Evolutionary conservation across 345 rosid genomes (phyloP).

Genomic region (Dipteronia dyeriana): DNA sequence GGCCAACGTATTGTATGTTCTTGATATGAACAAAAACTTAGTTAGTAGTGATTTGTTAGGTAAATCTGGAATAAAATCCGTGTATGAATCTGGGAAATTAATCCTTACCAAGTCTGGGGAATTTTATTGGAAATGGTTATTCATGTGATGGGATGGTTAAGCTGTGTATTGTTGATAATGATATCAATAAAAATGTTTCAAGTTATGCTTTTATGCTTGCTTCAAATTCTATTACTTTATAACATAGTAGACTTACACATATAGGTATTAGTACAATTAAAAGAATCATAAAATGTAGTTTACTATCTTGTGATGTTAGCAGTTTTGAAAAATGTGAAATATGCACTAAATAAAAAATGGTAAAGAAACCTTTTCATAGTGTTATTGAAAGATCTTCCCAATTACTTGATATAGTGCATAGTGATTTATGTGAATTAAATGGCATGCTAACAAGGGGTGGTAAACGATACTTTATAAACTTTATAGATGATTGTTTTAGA

Average conservation of each 20-base stretch:
- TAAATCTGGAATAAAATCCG: too few relatives aligned
- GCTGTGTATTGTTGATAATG: too few relatives aligned
- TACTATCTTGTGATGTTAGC: too few relatives aligned
- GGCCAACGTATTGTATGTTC: too few relatives aligned
- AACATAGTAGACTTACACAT: background rate
- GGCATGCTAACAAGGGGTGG: constrained; percentile 6
- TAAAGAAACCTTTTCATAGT: background rate
- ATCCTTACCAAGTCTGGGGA: too few relatives aligned
- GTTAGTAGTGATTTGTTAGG: too few relatives aligned
- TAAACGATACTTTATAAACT: constrained; percentile 14
- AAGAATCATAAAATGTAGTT: too few relatives aligned
- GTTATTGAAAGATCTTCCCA: background rate
- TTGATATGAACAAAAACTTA: too few relatives aligned
- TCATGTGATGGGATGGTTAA: too few relatives aligned
- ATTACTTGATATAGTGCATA: constrained; percentile 5
- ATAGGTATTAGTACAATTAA: background rate
- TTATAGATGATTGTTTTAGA: constrained; percentile 16
- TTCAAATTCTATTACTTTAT: background rate
- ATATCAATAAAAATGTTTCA: background rate
- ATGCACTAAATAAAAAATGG: background rate
- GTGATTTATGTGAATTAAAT: constrained; percentile 14
- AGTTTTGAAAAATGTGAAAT: background rate
- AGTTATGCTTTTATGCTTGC: background rate
- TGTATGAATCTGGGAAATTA: too few relatives aligned
- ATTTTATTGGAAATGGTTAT: too few relatives aligned